A percentile compares a stretch with the other conserved stretches of the same genome.
Evolutionary conservation across 352 stramenopile species (phyloP).

Genomic region (Globisporangium barbulae): DNA sequence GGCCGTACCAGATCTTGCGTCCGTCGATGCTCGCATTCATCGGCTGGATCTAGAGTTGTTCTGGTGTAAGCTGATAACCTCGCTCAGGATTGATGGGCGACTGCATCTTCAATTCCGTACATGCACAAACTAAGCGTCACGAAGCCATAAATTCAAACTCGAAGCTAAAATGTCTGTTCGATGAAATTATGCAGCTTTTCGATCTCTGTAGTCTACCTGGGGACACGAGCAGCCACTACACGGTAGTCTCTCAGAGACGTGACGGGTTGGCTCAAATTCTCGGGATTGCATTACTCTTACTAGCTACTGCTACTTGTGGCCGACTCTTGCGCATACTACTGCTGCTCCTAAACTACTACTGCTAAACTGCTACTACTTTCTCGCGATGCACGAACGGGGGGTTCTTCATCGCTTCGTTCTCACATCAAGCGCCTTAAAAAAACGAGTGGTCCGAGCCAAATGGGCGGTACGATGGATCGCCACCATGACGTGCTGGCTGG

Average conservation of each 20-base stretch:
- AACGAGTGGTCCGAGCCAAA: conserved; percentile 72
- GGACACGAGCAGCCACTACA: background rate
- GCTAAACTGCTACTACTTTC: background rate
- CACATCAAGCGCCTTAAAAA: conserved; percentile 23
- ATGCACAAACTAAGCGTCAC: too few species aligned
- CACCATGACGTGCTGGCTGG: conserved; percentile 24
- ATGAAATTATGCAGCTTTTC: too few species aligned
- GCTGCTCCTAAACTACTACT: background rate
- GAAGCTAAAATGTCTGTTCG: too few species aligned
- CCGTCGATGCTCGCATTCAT: conserved; percentile 28
- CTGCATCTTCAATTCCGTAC: too few species aligned
- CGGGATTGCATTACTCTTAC: background rate
- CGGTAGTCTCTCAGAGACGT: background rate
- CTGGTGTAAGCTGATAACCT: background rate
- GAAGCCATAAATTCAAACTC: too few species aligned
- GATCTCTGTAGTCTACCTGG: too few species aligned
- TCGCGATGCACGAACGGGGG: background rate
- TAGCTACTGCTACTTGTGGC: background rate
- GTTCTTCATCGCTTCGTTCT: background rate
- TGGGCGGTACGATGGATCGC: conserved; percentile 35
- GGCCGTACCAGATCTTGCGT: conserved; percentile 31
- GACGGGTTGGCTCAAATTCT: background rate
- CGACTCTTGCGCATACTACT: background rate
- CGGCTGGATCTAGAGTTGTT: conserved; percentile 28
- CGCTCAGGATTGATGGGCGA: too few species aligned